Conservation (phyloP, 2,329 filamentous ascomycete species). For the Hirsutella minnesotensis region DNA sequence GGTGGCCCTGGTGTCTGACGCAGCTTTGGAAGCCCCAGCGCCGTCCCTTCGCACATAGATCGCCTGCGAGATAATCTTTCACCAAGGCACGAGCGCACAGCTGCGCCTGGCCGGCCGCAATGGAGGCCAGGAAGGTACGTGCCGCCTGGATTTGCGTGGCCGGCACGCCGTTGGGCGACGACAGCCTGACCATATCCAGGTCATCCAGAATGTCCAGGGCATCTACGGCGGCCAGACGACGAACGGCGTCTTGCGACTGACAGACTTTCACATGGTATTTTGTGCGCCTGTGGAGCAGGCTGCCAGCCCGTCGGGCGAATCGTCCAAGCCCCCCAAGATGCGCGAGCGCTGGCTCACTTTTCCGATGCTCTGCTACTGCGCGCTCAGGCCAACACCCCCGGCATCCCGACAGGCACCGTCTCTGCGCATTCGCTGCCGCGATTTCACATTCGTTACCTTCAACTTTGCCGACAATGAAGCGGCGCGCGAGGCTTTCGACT, state of each 20-base stretch:
- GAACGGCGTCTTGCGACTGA: constrained; percentile 46
- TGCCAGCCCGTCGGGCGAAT: constrained; percentile 9
- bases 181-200: constrained; percentile 16
- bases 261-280: constrained; percentile 50
- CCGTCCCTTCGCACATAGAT: too few relatives aligned
- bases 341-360: constrained; percentile 88
- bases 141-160: background rate
- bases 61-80: too few relatives aligned
- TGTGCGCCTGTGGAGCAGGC: constrained; percentile 27
- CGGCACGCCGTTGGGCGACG: background rate
- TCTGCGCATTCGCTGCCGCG: constrained; percentile 78
- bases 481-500: constrained; percentile 79
- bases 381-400: constrained; percentile 60
- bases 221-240: constrained; percentile 46
- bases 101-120: constrained; percentile 8
- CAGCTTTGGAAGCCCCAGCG: too few relatives aligned
- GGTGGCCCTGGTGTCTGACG: too few relatives aligned
- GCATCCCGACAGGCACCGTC: constrained; percentile 62
- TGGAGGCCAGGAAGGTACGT: constrained; percentile 31
- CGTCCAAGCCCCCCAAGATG: constrained; percentile 17
- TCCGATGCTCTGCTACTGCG: constrained; percentile 77
- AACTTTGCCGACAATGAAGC: constrained; percentile 65
- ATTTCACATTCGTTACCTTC: constrained; percentile 90
- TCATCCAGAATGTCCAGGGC: constrained; percentile 47
- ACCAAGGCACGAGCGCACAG: background rate